phyloP scores from a whole-genome alignment of 2,329 filamentous ascomycete species.

The Eurotiales sp. region DNA sequence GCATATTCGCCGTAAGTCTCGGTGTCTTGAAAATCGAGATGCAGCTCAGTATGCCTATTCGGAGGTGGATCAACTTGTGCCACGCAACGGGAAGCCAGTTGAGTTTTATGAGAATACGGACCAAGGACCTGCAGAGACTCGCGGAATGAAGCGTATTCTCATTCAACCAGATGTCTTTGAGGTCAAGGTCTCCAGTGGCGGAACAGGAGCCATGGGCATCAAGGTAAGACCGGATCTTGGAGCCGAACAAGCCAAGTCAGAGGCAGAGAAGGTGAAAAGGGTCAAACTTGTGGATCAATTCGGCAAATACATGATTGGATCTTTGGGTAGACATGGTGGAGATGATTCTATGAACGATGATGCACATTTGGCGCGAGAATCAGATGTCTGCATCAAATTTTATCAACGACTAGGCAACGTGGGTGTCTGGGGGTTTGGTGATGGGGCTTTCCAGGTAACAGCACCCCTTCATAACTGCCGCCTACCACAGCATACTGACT shows the following conservation, averaged over 20 bases:
- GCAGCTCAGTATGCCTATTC: conserved; percentile 29
- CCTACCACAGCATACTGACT: not conserved
- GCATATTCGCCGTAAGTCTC: conserved; percentile 45
- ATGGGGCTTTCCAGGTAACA: conserved; percentile 46
- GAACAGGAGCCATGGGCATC: conserved; percentile 24
- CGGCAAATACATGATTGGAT: conserved; percentile 51
- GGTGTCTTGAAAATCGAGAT: conserved; percentile 31
- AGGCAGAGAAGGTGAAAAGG: conserved; percentile 46
- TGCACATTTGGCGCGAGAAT: conserved; percentile 20
- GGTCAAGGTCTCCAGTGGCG: conserved; percentile 26
- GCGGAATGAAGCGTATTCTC: conserved; percentile 39
- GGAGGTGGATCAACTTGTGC: conserved; percentile 43
- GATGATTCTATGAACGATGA: conserved; percentile 28
- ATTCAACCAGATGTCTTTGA: conserved; percentile 41
- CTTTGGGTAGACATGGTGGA: conserved; percentile 39
- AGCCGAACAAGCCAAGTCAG: conserved; percentile 33
- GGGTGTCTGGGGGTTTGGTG: conserved; percentile 51
- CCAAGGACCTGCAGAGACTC: conserved; percentile 26
- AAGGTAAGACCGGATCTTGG: conserved; percentile 31
- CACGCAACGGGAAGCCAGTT: conserved; percentile 37
- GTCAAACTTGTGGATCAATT: conserved; percentile 49
- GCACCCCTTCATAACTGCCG: conserved; percentile 3
- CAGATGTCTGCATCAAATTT: conserved; percentile 45
- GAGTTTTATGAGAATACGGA: conserved; percentile 48
- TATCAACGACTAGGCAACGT: conserved; percentile 51